Evolutionary conservation across 768 basidiomycete genomes (phyloP).

Genomic region (Hygrocybe punicea): DNA sequence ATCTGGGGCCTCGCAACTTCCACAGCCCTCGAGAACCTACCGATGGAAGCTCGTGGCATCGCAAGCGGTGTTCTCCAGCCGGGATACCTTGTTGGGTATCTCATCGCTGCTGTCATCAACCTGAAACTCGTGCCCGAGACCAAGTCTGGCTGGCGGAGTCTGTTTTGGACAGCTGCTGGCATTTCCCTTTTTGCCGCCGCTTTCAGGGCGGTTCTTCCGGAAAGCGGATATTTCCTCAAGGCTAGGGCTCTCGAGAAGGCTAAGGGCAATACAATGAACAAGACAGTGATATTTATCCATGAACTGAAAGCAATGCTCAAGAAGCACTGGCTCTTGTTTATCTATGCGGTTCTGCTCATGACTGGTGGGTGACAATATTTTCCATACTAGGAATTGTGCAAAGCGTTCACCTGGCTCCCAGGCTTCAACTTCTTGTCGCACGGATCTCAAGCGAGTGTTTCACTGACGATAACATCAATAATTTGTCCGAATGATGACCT

Average conservation of each 20-base stretch:
- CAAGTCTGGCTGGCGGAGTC: slow-evolving; percentile 56
- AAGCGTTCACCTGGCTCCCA: slow-evolving; percentile 19
- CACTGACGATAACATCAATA: not conserved
- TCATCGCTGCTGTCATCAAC: slow-evolving; percentile 82
- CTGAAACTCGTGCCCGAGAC: slow-evolving; percentile 55
- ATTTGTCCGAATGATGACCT: not conserved
- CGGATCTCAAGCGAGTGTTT: slow-evolving; percentile 52
- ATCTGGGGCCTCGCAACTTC: slow-evolving; percentile 84
- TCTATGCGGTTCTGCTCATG: slow-evolving; percentile 84
- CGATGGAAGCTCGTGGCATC: slow-evolving; percentile 80
- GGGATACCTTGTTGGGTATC: slow-evolving; percentile 83
- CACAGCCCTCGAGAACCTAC: slow-evolving; percentile 85
- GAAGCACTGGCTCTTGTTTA: slow-evolving; percentile 75
- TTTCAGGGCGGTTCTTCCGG: slow-evolving; percentile 69
- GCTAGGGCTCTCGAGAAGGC: slow-evolving; percentile 56
- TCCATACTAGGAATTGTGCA: not conserved
- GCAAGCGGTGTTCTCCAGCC: slow-evolving; percentile 83
- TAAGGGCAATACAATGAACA: slow-evolving; percentile 55
- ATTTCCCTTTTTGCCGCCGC: slow-evolving; percentile 67
- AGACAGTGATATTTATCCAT: slow-evolving; percentile 67
- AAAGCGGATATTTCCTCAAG: slow-evolving; percentile 67
- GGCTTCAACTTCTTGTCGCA: slow-evolving; percentile 79
- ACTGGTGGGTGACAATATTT: slow-evolving; percentile 39
- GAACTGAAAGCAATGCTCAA: slow-evolving; percentile 77
- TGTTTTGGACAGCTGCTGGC: slow-evolving; percentile 80